These are phyloP conservation scores for Triticum monococcum DNA, from an alignment of 176 grass and related monocot species.

Conservation along the genomic window DNA sequence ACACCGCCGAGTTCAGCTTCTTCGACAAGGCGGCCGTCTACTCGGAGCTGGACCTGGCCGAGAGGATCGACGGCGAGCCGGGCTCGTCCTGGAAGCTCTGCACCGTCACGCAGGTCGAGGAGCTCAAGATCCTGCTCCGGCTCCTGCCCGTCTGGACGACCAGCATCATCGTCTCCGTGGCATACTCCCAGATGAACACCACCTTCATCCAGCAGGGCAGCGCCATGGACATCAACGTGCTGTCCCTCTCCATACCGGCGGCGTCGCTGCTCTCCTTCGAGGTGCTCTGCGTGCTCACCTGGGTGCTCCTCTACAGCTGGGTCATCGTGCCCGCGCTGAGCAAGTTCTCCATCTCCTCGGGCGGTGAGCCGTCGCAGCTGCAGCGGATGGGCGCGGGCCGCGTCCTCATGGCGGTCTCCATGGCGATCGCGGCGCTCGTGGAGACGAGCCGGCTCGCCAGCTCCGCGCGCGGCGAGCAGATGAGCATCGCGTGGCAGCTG, in stretches of 20 bases:
- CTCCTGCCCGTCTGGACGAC: conserved; percentile 36
- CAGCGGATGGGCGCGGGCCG: conserved; percentile 59
- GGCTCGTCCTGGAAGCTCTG: conserved; percentile 48
- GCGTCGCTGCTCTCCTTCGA: conserved; percentile 61
- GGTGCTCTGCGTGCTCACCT: conserved; percentile 49
- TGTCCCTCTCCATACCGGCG: conserved; percentile 46
- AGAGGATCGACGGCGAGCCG: background rate
- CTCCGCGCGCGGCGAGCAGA: conserved; percentile 17
- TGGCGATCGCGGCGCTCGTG: conserved; percentile 44
- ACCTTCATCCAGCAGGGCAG: conserved; percentile 77
- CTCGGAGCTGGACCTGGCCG: conserved; percentile 32
- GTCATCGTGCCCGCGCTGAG: conserved; percentile 39
- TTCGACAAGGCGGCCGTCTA: conserved; percentile 55
- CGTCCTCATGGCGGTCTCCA: conserved; percentile 49
- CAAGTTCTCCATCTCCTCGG: background rate
- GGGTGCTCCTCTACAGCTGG: conserved; percentile 58
- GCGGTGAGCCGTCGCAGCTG: conserved; percentile 52
- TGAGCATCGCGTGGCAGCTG: conserved; percentile 70
- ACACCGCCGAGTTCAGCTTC: conserved; percentile 48
- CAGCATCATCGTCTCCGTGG: conserved; percentile 52
- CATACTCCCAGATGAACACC: conserved; percentile 68
- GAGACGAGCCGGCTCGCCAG: conserved; percentile 44
- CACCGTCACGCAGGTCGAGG: conserved; percentile 87
- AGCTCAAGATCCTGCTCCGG: conserved; percentile 53
- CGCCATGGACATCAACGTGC: conserved; percentile 49